Evolutionary conservation across 2,329 filamentous ascomycete genomes (phyloP), one percentile per base, ranked within the genome.

Genomic region (Ilyonectria destructans): DNA sequence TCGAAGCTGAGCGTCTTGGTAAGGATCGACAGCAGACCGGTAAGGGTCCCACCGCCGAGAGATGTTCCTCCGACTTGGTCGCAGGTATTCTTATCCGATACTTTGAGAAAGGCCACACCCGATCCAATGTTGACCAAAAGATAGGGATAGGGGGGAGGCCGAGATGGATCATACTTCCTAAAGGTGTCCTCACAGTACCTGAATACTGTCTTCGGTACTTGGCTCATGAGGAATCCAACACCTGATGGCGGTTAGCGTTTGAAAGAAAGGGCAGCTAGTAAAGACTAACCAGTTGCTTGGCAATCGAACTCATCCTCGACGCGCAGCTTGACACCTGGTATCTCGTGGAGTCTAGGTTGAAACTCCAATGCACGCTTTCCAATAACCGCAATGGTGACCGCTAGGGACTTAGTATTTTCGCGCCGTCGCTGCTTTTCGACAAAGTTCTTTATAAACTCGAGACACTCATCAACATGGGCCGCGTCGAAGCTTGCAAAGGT

Each of bases 111-210:
- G 46, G 93, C 96, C 6, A 99, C 96, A 58, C 96, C 96, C 8
- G 95, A 98, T 51, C 96, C 96, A 74, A 99, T 98, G 82, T 99
- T 99, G 77, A 98, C 96, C 31, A 99, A 90, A 51, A 99, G 90
- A 79, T 99, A 98, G 3, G 96, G 96, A 80, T 98, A 98, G 67
- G 40, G 15, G 17, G 40, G 40, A n/a, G 15, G 2, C 6, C 40
- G 40, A 43, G 40, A 15, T 17, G n/a, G 7, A n/a, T n/a, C 40
- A 43, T 43, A 43, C 7, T 17, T 43, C n/a, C 40, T 43, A 17
- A 43, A 43, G 8, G 15, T 43, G 40, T 43, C 40, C n/a, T 43
- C 40, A 7, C 15, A 43, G 17, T n/a, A 43, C n/a, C 15, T 43
- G 17, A 43, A 43, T 19, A 43, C 17, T n/a, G 40, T 43, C 40